phyloP scores from a whole-genome alignment of 352 stramenopile genomes.

The Peronospora tabacina region DNA sequence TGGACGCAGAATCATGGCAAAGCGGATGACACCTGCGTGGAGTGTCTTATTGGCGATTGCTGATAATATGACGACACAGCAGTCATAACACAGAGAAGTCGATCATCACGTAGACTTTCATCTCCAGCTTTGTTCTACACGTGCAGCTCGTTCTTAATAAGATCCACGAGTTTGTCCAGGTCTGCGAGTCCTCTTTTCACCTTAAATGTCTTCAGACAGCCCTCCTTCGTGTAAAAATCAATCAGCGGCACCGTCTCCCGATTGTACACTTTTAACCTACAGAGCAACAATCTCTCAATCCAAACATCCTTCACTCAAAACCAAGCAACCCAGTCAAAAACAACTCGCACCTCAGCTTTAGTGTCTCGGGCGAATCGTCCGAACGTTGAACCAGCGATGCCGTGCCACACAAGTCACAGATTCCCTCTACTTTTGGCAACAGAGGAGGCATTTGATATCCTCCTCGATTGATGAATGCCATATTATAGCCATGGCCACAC shows the following conservation, averaged over 20 bases:
- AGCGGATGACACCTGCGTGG: constrained; percentile 13
- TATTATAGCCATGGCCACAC: constrained; percentile 84
- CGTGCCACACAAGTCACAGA: constrained; percentile 76
- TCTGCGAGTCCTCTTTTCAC: constrained; percentile 83
- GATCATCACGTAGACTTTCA: not conserved
- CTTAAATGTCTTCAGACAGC: constrained; percentile 73
- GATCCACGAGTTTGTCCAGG: constrained; percentile 60
- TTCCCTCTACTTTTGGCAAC: constrained; percentile 73
- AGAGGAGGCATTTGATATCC: constrained; percentile 88
- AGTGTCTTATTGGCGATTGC: constrained; percentile 7
- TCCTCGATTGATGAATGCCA: constrained; percentile 78
- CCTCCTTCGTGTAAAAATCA: constrained; percentile 78
- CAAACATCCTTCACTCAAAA: not conserved
- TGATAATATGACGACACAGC: constrained; percentile 4
- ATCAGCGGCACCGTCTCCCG: constrained; percentile 81
- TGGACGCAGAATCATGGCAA: constrained; percentile 1
- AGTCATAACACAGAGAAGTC: constrained; percentile 14
- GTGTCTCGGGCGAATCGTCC: constrained; percentile 76
- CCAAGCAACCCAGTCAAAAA: constrained; percentile 5
- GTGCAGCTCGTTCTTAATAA: constrained; percentile 58
- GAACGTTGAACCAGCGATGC: constrained; percentile 66
- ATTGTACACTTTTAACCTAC: constrained; percentile 82
- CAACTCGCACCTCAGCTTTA: constrained; percentile 50
- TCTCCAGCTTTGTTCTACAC: constrained; percentile 24
- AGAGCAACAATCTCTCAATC: constrained; percentile 6